Conservation (phyloP, 257 asterid genomes). For the Rehmannia glutinosa region DNA sequence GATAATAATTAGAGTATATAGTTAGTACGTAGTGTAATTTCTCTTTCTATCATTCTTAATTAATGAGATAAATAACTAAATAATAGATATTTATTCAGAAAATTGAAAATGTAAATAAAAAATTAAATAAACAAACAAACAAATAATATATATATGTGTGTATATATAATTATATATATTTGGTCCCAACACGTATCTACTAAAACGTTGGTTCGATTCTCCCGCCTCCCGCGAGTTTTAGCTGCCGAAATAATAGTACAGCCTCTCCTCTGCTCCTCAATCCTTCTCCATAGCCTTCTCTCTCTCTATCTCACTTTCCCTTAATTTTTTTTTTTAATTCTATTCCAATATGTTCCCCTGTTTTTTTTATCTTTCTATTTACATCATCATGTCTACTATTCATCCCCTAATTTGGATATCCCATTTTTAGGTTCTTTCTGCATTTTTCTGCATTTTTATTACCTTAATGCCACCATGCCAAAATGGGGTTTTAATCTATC, state of each 20-base stretch:
- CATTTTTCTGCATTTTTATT: constrained; percentile 13
- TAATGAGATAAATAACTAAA: too few species aligned
- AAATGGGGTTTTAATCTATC: constrained; percentile 21
- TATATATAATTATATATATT: too few species aligned
- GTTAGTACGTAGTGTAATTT: too few species aligned
- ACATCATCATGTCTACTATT: constrained; percentile 15
- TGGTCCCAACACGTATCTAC: constrained; percentile 14
- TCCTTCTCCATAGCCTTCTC: constrained; percentile 27
- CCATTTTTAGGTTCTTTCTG: constrained; percentile 33
- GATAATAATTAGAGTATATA: too few species aligned
- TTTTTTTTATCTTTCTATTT: not conserved
- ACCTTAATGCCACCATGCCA: constrained; percentile 10
- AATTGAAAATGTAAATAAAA: too few species aligned
- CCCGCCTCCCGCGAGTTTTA: constrained; percentile 75
- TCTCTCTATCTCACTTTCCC: not conserved
- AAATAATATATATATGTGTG: too few species aligned
- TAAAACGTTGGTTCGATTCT: constrained; percentile 42
- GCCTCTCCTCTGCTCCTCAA: constrained; percentile 32
- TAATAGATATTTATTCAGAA: too few species aligned
- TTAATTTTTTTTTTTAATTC: not conserved
- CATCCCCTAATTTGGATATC: constrained; percentile 25
- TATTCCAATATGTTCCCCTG: not conserved
- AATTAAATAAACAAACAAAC: too few species aligned
- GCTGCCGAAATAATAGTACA: constrained; percentile 56
- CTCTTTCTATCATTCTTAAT: too few species aligned